Base-by-base conservation (phyloP, 1,284 basidiomycete species). In the Cryptococcus maquisensis region DNA sequence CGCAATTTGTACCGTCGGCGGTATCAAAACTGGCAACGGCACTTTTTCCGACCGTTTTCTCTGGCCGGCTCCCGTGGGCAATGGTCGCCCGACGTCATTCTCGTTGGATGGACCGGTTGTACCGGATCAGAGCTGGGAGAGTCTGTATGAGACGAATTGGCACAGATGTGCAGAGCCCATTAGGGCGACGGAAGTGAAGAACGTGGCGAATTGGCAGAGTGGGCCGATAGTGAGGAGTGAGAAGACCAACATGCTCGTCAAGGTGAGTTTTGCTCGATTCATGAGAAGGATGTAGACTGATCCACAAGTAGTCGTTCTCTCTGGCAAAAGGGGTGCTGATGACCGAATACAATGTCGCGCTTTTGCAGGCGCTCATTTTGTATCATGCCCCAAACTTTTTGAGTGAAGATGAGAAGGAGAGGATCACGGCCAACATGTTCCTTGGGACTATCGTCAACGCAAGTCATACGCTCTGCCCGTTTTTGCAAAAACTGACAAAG, bases 201-300 rank as follows among this genome's bases (percentile, higher is more conserved):
- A 62, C 5, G 67, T 71, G 0, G 65, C 60, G 35, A 52, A 66
- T 28, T 75, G 73, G 73, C 52, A 65, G 16, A 65, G 58, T 26
- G 73, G 63, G 6, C 61, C 62, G 47, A 55, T 73, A 36, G 72
- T 75, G n/a, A 57, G 72, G 38, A 67, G 66, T 43, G 75, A 78
- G 54, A 78, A 78, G 70, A 75, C 74, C 9, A 75, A 76, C 54
- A 77, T 78, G 73, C 69, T 78, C 9, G 72, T 78, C 59, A 77
- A 76, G 58, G 67, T 69, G 42, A 38, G 66, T 47, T 36, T 15
- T 38, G 13, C 16, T 36, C 32, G 2, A 53, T 37, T 18, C 56
- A 1, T 10, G 16, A 32, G 44, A 9, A 44, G 16, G 16, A 21
- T 8, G 5, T 7, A n/a, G 12, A 18, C 40, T 47, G 46, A 52